phyloP scores from a whole-genome alignment of 2,329 filamentous ascomycete genomes.

The Raffaelea ambrosiae region DNA sequence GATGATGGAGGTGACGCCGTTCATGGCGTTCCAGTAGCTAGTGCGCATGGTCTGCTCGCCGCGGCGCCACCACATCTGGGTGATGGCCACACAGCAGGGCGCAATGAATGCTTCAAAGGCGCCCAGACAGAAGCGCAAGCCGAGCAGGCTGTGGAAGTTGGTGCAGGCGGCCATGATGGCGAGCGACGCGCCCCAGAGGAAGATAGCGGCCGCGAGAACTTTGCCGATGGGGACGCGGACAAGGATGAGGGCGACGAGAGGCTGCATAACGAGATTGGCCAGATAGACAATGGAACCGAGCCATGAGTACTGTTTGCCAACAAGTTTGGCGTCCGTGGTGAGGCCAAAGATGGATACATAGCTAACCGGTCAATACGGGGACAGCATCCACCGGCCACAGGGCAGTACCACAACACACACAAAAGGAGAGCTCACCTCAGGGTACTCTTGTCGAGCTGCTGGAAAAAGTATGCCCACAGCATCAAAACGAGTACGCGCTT shows the following conservation, averaged over 20 bases:
- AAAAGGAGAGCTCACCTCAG: constrained; percentile 16
- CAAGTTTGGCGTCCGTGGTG: constrained; percentile 9
- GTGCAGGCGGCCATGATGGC: constrained; percentile 17
- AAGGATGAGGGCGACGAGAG: constrained; percentile 14
- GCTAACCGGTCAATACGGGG: not conserved
- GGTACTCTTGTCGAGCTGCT: constrained; percentile 44
- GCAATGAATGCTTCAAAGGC: constrained; percentile 27
- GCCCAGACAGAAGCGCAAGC: constrained; percentile 29
- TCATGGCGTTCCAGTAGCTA: constrained; percentile 52
- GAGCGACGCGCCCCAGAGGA: constrained; percentile 16
- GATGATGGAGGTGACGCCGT: constrained; percentile 49
- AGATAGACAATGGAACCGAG: constrained; percentile 27
- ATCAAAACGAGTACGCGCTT: constrained; percentile 39
- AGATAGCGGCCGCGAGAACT: constrained; percentile 15
- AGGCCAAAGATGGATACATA: constrained; percentile 13
- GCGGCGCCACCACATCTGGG: constrained; percentile 54
- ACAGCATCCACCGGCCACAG: not conserved
- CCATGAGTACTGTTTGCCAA: constrained; percentile 13
- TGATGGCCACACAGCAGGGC: constrained; percentile 49
- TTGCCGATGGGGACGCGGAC: constrained; percentile 17
- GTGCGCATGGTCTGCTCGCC: constrained; percentile 49
- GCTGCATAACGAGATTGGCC: constrained; percentile 19
- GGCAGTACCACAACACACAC: not conserved
- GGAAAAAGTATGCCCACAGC: constrained; percentile 48
- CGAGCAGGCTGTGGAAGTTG: constrained; percentile 25